Conservation (phyloP, 164 flowering plant genomes). For the Vitis rotundifolia region DNA sequence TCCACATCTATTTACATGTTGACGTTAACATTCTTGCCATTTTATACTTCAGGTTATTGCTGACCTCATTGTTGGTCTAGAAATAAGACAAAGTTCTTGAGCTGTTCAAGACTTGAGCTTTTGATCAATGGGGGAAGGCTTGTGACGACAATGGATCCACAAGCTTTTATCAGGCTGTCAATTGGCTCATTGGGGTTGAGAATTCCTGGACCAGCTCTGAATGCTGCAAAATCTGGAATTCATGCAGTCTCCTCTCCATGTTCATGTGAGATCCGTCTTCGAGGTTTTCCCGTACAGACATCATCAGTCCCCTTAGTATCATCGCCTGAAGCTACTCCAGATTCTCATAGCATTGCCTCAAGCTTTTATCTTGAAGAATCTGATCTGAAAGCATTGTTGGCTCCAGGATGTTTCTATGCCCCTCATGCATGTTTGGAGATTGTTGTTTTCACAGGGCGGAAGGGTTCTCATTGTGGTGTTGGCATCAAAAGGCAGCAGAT, state of each 20-base stretch:
- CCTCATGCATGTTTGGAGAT: conserved; percentile 70
- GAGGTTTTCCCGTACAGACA: conserved; percentile 82
- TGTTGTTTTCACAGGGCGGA: conserved; percentile 56
- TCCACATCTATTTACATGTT: not conserved
- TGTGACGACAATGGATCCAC: conserved; percentile 76
- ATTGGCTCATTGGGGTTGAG: conserved; percentile 77
- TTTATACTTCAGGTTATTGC: not conserved
- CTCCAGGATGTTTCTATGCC: conserved; percentile 66
- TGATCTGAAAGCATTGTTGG: conserved; percentile 59
- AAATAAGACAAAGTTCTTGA: conserved; percentile 20
- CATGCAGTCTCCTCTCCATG: conserved; percentile 52
- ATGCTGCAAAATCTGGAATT: conserved; percentile 36
- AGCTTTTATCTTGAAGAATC: conserved; percentile 88
- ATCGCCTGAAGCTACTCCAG: conserved; percentile 64
- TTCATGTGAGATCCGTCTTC: conserved; percentile 74
- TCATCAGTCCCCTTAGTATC: conserved; percentile 60
- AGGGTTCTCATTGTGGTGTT: conserved; percentile 72
- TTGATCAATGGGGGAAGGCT: conserved; percentile 36
- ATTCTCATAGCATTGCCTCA: conserved; percentile 53
- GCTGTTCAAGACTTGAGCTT: conserved; percentile 2
- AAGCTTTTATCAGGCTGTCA: conserved; percentile 77
- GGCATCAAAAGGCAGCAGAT: conserved; percentile 70
- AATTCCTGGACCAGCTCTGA: conserved; percentile 42
- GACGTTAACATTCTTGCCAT: not conserved
- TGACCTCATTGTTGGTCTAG: not conserved